Conservation (phyloP, 2,329 filamentous ascomycete genomes). For the Byssothecium circinans region DNA sequence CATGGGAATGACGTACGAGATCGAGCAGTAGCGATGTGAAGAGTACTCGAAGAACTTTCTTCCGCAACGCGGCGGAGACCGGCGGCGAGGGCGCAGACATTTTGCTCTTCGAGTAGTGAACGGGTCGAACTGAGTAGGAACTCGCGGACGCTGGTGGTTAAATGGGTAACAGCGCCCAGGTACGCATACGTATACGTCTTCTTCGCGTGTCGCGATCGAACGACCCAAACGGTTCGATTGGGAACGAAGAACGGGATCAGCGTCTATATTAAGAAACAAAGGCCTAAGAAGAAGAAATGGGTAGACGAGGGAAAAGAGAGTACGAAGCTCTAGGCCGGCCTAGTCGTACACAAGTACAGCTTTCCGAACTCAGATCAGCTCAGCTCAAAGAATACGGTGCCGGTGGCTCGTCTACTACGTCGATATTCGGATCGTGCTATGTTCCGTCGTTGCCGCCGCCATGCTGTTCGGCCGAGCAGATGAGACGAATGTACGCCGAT, state of each 20-base stretch:
- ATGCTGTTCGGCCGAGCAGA: no score
- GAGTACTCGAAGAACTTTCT: slow-evolving; percentile 81
- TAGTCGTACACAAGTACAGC: no score
- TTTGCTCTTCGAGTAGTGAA: background rate
- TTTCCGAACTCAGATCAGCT: slow-evolving; percentile 1
- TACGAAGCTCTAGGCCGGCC: background rate
- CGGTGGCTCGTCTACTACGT: background rate
- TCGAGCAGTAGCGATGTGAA: slow-evolving; percentile 89
- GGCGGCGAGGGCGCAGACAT: slow-evolving; percentile 25
- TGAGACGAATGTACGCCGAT: background rate
- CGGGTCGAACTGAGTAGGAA: background rate
- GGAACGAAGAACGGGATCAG: background rate
- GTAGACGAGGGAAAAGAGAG: background rate
- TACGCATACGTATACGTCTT: slow-evolving; percentile 1
- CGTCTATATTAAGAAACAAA: background rate
- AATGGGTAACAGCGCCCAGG: background rate
- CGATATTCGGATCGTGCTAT: background rate
- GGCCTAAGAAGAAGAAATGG: background rate
- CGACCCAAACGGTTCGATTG: background rate
- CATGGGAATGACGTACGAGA: slow-evolving; percentile 62
- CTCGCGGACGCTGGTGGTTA: background rate
- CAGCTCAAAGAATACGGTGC: background rate
- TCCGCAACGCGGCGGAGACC: slow-evolving; percentile 59
- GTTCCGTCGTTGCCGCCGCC: background rate
- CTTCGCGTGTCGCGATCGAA: background rate